Evolutionary conservation across 164 flowering plant genomes (phyloP), one percentile per base, ranked within the genome.

Genomic region (Vitis riparia): DNA sequence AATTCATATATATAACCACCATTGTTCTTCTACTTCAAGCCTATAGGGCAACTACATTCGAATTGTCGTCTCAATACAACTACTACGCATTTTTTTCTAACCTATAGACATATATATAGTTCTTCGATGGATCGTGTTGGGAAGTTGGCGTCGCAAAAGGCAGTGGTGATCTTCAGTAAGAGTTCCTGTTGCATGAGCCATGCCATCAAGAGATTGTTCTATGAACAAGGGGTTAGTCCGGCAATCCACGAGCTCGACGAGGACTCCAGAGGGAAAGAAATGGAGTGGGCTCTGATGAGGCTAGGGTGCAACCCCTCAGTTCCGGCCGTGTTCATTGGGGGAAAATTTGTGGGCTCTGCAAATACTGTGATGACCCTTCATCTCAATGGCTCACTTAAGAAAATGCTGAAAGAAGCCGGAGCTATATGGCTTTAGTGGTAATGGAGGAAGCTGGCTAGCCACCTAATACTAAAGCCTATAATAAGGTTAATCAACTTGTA

Each of bases 251-350:
- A 87, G 75, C 82, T 87, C 8, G 90, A 87, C 56, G 78, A 81
- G 77, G 82, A 73, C 52, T 59, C 79, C 0, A 72, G 73, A 11
- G 88, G 82, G 15, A 83, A 70, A 62, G 91, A 87, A 16, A 80
- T 85, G 73, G 91, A 87, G 78, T 70, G 75, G 76, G 88, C 87
- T 0, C 85, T 87, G 10, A 37, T 66, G 59, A 70, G 73, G n/a
- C 72, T 87, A 3, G 88, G 87, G 10, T 79, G 87, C 71, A 79
- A 60, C 68, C 88, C 88, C 12, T 62, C 80, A 0, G 86, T 87
- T 7, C 91, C 87, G 1, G 89, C 87, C 0, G 88, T 86, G 32
- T 88, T 86, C 75, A 78, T 88, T 3, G 89, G 91, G 0, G 86
- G 91, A 10, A 72, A 73, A 29, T 78, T 86, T 8, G 80, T 88